Base-by-base conservation (phyloP, 495 filamentous ascomycete genomes). In the Astrocystis sublimbata region DNA sequence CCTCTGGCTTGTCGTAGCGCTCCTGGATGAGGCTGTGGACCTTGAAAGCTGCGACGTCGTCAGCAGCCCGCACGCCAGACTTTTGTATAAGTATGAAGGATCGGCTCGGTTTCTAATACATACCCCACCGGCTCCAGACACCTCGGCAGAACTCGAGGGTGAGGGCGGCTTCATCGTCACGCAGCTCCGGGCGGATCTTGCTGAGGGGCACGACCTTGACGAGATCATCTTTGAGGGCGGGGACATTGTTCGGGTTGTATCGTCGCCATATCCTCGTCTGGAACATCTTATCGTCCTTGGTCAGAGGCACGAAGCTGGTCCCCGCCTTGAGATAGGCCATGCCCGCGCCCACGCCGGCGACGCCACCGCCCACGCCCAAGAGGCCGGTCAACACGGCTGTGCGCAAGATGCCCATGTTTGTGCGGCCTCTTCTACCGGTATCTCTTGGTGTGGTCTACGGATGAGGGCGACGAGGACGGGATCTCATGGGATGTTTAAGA, bases 71-170 rank as follows among this genome's bases (percentile, higher is more conserved):
- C 52, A 15, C n/a, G 21, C 24, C 28, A 9, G 15, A n/a, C 5
- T 17, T 23, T 45, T 9, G 9, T 42, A 10, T 3, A 19, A 19
- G 58, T 12, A 42, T 13, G 26, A 61, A 33, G 1, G 31, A 41
- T 6, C 8, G 28, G 41, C 43, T 47, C 43, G 30, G 6, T 4
- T n/a, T 36, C 40, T n/a, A 17, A 56, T 21, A 77, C 81, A 63
- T 69, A 87, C 86, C 86, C 74, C 83, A 78, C 52, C 87, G 86
- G 57, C 86, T 77, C 85, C 85, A 89, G 31, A 89, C 79, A 35
- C 86, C 87, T 6, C 81, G 82, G 67, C 86, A 88, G 62, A 89
- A 88, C 50, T 83, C 83, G 59, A 85, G 77, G 7, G 81, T 81
- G 41, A 89, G 75, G 56, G 80, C 84, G 60, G 81, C 80, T 68